These are phyloP conservation scores for Phylloporus arenicola DNA, from an alignment of 768 basidiomycete species.

Conservation along the genomic window DNA sequence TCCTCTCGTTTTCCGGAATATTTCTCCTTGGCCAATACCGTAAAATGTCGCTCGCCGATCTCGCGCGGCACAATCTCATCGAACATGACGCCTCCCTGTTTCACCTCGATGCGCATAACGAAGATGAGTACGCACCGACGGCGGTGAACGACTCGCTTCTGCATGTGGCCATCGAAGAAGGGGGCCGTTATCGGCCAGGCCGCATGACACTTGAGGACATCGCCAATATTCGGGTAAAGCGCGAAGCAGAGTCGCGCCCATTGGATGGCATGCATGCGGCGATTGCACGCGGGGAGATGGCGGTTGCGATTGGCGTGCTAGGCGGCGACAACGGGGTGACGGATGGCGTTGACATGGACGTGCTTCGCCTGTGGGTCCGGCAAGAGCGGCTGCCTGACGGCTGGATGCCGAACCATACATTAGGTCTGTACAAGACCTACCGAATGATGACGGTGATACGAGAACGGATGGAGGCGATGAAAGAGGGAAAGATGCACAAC, in stretches of 20 bases:
- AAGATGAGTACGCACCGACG: slow-evolving; percentile 43
- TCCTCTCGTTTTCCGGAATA: slow-evolving; percentile 46
- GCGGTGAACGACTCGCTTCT: slow-evolving; percentile 34
- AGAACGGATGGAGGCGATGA: slow-evolving; percentile 23
- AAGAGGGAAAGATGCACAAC: slow-evolving; percentile 15
- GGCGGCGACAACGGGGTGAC: slow-evolving; percentile 32
- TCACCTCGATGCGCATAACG: slow-evolving; percentile 40
- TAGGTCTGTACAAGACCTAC: slow-evolving; percentile 28
- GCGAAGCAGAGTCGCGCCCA: slow-evolving; percentile 41
- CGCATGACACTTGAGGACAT: slow-evolving; percentile 34
- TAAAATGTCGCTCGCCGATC: slow-evolving; percentile 32
- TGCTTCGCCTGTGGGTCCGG: slow-evolving; percentile 45
- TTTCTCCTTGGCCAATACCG: slow-evolving; percentile 37
- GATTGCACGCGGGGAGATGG: slow-evolving; percentile 66
- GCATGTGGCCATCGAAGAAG: slow-evolving; percentile 34
- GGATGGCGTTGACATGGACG: slow-evolving; percentile 41
- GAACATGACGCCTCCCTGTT: slow-evolving; percentile 62
- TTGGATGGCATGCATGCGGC: slow-evolving; percentile 48
- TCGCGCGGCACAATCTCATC: slow-evolving; percentile 45
- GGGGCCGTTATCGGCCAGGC: slow-evolving; percentile 22
- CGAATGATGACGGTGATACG: slow-evolving; percentile 26
- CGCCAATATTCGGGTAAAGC: slow-evolving; percentile 45
- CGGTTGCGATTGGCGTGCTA: slow-evolving; percentile 51
- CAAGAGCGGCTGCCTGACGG: slow-evolving; percentile 46
- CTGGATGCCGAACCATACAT: slow-evolving; percentile 31